These are phyloP conservation scores for Pleurozium schreberi DNA, from an alignment of 225 moss, liverwort and hornwort genomes.

Conservation along the genomic window DNA sequence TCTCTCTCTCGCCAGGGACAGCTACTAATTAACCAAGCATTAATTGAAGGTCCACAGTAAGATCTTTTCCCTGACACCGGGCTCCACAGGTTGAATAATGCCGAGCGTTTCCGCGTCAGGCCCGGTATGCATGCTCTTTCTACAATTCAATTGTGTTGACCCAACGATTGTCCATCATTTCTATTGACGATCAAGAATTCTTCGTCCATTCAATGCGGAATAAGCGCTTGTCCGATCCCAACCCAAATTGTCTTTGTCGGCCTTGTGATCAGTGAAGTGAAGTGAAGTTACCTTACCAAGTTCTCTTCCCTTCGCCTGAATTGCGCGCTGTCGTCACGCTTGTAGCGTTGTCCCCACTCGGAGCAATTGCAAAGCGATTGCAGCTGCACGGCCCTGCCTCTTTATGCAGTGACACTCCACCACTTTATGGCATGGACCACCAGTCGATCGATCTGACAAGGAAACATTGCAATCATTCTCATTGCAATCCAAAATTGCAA, in stretches of 20 bases:
- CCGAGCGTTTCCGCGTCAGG: neutral
- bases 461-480: neutral
- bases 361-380: neutral
- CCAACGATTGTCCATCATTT: neutral
- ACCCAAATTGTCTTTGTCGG: too few relatives aligned
- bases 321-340: neutral
- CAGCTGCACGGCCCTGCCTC: neutral
- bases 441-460: slow-evolving; percentile 1
- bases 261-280: neutral
- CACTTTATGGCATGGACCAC: slow-evolving; percentile 23
- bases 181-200: neutral
- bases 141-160: too few relatives aligned
- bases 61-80: neutral
- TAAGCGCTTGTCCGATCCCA: too few relatives aligned
- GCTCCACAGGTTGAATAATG: neutral
- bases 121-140: neutral
- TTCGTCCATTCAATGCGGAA: neutral
- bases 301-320: too few relatives aligned
- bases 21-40: neutral
- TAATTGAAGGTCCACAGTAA: neutral
- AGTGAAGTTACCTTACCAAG: neutral
- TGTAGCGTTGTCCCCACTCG: slow-evolving; percentile 9
- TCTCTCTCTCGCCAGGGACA: neutral
- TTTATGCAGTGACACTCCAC: slow-evolving; percentile 11
- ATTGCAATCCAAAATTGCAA: neutral